A percentile compares a stretch with the other conserved stretches of the same genome.
These are phyloP conservation scores for Canariomyces notabilis DNA, from an alignment of 2,329 filamentous ascomycete genomes.

Conservation along the genomic window DNA sequence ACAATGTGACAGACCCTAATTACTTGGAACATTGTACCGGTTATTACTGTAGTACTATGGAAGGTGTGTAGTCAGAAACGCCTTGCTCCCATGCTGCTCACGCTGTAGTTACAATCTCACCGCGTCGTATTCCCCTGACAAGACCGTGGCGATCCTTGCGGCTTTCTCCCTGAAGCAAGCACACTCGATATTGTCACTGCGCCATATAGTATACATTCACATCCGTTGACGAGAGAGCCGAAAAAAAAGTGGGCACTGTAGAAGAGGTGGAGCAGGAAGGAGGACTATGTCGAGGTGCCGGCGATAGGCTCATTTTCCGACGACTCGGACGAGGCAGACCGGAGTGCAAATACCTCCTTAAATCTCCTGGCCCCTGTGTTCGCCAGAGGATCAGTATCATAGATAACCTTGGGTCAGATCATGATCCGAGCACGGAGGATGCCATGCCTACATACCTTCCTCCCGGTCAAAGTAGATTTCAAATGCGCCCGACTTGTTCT, in stretches of 20 bases:
- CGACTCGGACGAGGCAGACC: constrained; percentile 9
- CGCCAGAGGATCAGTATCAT: background rate
- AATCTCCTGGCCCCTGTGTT: constrained; percentile 20
- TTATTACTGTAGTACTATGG: no score
- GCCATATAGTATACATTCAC: no score
- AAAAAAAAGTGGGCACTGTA: background rate
- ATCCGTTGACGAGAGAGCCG: background rate
- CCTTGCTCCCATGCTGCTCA: no score
- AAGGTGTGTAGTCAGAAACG: no score
- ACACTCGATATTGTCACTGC: no score
- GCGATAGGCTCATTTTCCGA: constrained; percentile 15
- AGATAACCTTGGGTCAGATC: background rate
- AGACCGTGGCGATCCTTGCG: no score
- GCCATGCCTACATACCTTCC: constrained; percentile 30
- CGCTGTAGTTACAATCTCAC: no score
- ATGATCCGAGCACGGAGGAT: background rate
- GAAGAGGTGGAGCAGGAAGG: background rate
- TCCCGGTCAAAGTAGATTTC: constrained; percentile 46
- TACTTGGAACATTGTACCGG: no score
- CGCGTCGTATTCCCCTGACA: no score
- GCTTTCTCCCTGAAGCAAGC: no score
- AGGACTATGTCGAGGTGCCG: constrained; percentile 2
- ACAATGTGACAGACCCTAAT: background rate
- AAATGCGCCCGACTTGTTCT: constrained; percentile 43
- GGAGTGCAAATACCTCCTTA: constrained; percentile 19